Conservation (phyloP, 1,284 basidiomycete species). For the Marasmius fiardii region DNA sequence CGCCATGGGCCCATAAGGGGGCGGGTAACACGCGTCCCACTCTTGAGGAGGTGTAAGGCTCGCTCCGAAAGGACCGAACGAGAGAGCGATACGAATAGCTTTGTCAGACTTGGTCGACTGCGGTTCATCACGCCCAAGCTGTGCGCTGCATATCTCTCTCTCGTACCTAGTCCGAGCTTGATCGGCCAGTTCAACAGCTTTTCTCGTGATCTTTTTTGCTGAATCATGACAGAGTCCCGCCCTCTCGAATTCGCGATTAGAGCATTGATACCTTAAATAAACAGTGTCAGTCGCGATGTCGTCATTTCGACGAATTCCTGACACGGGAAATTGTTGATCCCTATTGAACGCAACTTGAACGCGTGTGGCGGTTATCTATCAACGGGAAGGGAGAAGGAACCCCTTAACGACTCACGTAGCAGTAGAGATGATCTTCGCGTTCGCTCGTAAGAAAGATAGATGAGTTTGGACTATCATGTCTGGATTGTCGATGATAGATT, state of each 20-base stretch:
- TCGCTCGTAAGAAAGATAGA: constrained; percentile 54
- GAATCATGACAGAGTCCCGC: constrained; percentile 45
- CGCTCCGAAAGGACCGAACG: constrained; percentile 75
- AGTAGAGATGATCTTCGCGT: constrained; percentile 58
- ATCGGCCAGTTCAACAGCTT: constrained; percentile 50
- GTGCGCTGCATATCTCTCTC: neutral
- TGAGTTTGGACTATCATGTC: constrained; percentile 55
- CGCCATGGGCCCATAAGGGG: constrained; percentile 64
- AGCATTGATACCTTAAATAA: constrained; percentile 74
- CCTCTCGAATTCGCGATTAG: constrained; percentile 48
- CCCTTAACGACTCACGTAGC: constrained; percentile 46
- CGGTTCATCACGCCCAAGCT: constrained; percentile 17
- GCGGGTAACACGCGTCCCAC: constrained; percentile 72
- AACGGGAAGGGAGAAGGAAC: too few species aligned
- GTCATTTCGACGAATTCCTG: too few species aligned
- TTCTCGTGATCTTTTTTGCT: constrained; percentile 48
- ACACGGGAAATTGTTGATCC: too few species aligned
- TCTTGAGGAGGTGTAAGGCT: constrained; percentile 68
- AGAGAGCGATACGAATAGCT: constrained; percentile 54
- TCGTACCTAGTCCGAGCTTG: constrained; percentile 29
- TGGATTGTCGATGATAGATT: constrained; percentile 50
- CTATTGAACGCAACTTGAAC: too few species aligned
- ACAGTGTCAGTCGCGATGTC: too few species aligned
- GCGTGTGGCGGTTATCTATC: too few species aligned
- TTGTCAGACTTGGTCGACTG: constrained; percentile 17